phyloP scores from a whole-genome alignment of 169 alveolate species.

The Prorocentrum cordatum region DNA sequence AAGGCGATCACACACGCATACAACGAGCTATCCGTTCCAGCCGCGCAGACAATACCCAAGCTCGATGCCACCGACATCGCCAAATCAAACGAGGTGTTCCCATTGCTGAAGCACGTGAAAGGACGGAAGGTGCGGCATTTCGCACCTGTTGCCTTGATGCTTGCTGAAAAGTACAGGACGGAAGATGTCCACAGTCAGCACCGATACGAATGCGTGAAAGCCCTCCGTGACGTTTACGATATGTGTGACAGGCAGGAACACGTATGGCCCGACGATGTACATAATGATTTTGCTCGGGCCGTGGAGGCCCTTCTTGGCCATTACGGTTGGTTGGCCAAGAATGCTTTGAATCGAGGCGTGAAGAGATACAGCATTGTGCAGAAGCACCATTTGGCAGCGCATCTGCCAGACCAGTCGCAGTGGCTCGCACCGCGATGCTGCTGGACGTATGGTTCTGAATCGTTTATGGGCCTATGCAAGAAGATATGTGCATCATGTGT shows the following conservation, averaged over 20 bases:
- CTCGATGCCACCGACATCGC: background rate
- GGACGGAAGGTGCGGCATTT: background rate
- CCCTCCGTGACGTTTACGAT: background rate
- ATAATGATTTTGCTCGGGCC: background rate
- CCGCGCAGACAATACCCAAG: background rate
- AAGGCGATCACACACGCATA: background rate
- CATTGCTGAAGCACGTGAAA: background rate
- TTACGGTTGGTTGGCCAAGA: conserved; percentile 4
- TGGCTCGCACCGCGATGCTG: background rate
- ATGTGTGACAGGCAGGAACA: background rate
- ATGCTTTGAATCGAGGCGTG: background rate
- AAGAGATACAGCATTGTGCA: background rate
- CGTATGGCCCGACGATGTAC: background rate
- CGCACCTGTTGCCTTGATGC: background rate
- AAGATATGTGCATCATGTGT: background rate
- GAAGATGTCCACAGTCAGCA: background rate
- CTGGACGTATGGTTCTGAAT: background rate
- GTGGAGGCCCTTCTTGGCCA: background rate
- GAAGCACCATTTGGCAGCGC: background rate
- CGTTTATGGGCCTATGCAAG: background rate
- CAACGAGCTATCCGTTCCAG: background rate
- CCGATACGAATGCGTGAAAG: background rate
- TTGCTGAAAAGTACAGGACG: background rate
- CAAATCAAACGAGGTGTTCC: background rate
- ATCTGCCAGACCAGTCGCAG: background rate